These are phyloP conservation scores for Penicillium salamii DNA, from an alignment of 495 filamentous ascomycete species.

Conservation along the genomic window DNA sequence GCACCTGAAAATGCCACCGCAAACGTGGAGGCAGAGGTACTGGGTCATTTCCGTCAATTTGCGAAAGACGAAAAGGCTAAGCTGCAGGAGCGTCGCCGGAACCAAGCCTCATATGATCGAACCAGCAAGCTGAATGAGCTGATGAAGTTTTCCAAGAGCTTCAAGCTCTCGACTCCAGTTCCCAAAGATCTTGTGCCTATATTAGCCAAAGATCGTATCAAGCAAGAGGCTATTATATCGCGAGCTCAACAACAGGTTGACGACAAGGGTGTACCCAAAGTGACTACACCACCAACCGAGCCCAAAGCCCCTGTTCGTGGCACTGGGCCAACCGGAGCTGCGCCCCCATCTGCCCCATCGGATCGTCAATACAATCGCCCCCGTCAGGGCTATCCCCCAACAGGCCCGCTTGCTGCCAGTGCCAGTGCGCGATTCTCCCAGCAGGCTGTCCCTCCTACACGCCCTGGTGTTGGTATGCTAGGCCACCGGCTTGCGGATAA, in stretches of 20 bases:
- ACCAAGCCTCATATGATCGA: conserved; percentile 66
- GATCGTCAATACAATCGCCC: conserved; percentile 44
- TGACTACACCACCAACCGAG: conserved; percentile 30
- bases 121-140: conserved; percentile 88
- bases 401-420: conserved; percentile 41
- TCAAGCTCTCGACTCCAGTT: conserved; percentile 89
- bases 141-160: conserved; percentile 89
- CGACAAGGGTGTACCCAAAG: conserved; percentile 52
- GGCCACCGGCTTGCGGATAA: conserved; percentile 54
- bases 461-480: conserved; percentile 45
- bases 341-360: conserved; percentile 29
- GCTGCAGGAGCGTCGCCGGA: conserved; percentile 68
- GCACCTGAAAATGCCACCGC: conserved; percentile 61
- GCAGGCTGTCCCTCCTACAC: conserved; percentile 41
- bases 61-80: conserved; percentile 73
- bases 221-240: conserved; percentile 89
- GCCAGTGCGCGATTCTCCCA: conserved; percentile 34
- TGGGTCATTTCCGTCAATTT: conserved; percentile 79
- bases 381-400: conserved; percentile 47
- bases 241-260: conserved; percentile 68
- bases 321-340: conserved; percentile 28
- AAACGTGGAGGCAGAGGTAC: conserved; percentile 74
- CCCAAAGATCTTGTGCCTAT: conserved; percentile 91
- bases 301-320: conserved; percentile 33
- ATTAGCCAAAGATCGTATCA: conserved; percentile 88